Evolutionary conservation across 352 stramenopile genomes (phyloP), one percentile per base, ranked within the genome.

Genomic region (Globisporangium paroecandrum): DNA sequence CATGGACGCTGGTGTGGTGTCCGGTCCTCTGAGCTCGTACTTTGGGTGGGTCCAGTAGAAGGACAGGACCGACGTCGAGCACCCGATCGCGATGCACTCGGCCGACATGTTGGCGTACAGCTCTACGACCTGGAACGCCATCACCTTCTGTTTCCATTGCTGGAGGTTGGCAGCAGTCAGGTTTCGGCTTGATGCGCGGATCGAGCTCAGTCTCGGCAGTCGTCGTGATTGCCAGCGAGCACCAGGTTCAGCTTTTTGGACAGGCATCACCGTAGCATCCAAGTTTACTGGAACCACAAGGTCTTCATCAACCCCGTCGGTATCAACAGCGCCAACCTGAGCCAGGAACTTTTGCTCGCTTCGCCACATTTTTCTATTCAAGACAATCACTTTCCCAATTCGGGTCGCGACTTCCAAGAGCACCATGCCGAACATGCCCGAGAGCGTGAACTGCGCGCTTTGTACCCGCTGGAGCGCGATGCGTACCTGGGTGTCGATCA

Each of bases 61-160:
- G 54, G 72, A 78, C 3, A 82, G 58, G 10, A 83, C 77, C 13
- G 68, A 81, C 61, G 76, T 67, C 1, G 76, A 83, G 65, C 76
- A 86, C 0, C 71, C 76, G 38, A 83, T 80, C 0, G 78, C 72
- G 38, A 86, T 78, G 47, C 82, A 81, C 63, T 86, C 74, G 27
- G 78, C 74, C 41, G 79, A 78, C 76, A 86, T 86, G 49, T 83
- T 69, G 9, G 78, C 70, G 24, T 76, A 79, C 18, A 70, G 5
- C 51, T 86, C 76, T 0, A 72, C 72, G 18, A 74, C 70, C 34
- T 83, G 68, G 27, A 77, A 75, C 1, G 63, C 60, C 2, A 82
- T 24, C 4, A 73, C 53, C 6, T 68, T 66, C 36, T 60, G 58
- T 25, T 63, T 64, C 75, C 77, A 81, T 24, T 71, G 29, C 3